phyloP scores from a whole-genome alignment of 1,139 yeast species.

The Suhomyces anneliseae region DNA sequence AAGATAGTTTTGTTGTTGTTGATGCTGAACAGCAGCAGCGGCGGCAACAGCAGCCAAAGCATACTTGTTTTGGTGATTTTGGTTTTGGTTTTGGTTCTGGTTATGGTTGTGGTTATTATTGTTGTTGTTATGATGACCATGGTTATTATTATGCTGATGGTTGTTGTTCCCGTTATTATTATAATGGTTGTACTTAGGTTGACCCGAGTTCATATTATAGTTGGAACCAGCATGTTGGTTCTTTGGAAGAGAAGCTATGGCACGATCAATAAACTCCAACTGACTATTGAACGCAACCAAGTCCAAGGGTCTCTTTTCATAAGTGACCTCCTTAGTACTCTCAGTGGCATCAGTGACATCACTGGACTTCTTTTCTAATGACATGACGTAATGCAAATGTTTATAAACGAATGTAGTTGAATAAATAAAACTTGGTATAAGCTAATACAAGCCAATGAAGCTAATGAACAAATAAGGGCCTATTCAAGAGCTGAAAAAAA shows the following conservation, averaged over 20 bases:
- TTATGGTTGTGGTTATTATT: constrained; percentile 10
- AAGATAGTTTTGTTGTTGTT: constrained; percentile 15
- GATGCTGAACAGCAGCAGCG: constrained; percentile 27
- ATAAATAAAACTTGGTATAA: background rate
- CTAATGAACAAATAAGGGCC: background rate
- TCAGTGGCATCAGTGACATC: background rate
- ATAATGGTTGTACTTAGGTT: constrained; percentile 6
- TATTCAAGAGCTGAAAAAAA: background rate
- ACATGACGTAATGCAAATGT: constrained; percentile 9
- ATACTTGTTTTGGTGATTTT: constrained; percentile 23
- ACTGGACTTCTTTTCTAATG: background rate
- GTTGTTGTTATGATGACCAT: constrained; percentile 15
- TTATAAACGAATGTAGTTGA: background rate
- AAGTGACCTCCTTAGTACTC: constrained; percentile 6
- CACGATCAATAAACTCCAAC: constrained; percentile 26
- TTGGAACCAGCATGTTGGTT: constrained; percentile 3
- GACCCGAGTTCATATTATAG: constrained; percentile 7
- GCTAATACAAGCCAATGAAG: background rate
- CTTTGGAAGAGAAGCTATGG: constrained; percentile 13
- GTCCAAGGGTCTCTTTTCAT: constrained; percentile 31
- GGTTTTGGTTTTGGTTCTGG: background rate
- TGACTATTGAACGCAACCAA: constrained; percentile 32
- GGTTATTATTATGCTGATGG: constrained; percentile 6
- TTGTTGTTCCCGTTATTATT: constrained; percentile 10
- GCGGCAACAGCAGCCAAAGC: constrained; percentile 34